Percentiles rank a stretch among this genome's conserved stretches.
These are phyloP conservation scores for Chrysanthemum seticuspe DNA, from an alignment of 129 eudicot species.

Conservation along the genomic window DNA sequence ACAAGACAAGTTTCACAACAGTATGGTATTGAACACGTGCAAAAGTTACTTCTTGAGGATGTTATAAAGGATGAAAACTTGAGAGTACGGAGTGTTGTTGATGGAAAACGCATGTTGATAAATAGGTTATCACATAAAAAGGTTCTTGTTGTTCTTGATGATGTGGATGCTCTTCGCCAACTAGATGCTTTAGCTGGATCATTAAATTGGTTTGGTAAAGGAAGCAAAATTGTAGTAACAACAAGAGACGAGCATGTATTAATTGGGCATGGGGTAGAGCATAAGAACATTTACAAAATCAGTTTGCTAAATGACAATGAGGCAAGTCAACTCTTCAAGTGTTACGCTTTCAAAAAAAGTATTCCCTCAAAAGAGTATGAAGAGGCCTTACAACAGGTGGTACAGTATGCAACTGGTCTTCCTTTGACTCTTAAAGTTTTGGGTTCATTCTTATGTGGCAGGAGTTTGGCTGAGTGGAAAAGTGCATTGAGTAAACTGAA, in stretches of 20 bases:
- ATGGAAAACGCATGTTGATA: constrained; percentile 9
- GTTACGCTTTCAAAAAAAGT: constrained; percentile 21
- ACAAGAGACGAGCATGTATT: too few relatives aligned
- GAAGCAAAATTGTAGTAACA: too few relatives aligned
- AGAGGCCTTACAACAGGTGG: constrained; percentile 9
- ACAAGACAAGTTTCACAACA: constrained; percentile 10
- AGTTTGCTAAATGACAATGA: constrained; percentile 21
- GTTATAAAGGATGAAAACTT: constrained; percentile 14
- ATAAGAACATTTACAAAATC: constrained; percentile 13
- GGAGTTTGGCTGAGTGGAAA: constrained; percentile 19
- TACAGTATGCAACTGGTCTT: constrained; percentile 25
- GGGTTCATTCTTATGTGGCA: constrained; percentile 25
- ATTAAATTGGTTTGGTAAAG: constrained; percentile 9
- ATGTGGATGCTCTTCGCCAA: constrained; percentile 22
- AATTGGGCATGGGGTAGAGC: constrained; percentile 6
- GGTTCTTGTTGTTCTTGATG: constrained; percentile 30
- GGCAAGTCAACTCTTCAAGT: constrained; percentile 19
- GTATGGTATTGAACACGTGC: constrained; percentile 15
- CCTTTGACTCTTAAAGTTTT: constrained; percentile 29
- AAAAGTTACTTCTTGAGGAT: constrained; percentile 18
- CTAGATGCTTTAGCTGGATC: constrained; percentile 20
- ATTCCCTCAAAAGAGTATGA: constrained; percentile 19
- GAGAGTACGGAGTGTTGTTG: constrained; percentile 5
- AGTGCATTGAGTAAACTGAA: constrained; percentile 23
- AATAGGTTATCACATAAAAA: constrained; percentile 19